phyloP scores from a whole-genome alignment of 2,329 filamentous ascomycete genomes.

The Beauveria scarabaeidicola region DNA sequence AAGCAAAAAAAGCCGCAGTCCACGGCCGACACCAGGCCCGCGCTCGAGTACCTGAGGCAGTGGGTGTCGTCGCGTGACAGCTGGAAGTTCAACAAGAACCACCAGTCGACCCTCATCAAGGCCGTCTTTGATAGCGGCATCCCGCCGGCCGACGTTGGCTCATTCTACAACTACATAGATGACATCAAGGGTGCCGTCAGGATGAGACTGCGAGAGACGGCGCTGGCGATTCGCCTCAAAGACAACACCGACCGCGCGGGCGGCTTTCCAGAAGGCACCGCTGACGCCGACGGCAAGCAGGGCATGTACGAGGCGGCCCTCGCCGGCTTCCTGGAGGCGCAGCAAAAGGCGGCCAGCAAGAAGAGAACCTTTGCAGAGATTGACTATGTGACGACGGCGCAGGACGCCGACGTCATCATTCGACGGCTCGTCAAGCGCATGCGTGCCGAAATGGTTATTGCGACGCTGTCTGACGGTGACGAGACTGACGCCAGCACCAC shows the following conservation, averaged over 20 bases:
- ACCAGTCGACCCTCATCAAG: conserved; percentile 78
- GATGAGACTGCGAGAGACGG: conserved; percentile 57
- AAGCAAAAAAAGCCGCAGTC: conserved; percentile 29
- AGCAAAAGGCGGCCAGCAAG: conserved; percentile 20
- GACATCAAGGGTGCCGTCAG: conserved; percentile 70
- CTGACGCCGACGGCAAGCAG: conserved; percentile 40
- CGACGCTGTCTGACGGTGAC: conserved; percentile 43
- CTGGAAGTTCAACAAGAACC: conserved; percentile 97
- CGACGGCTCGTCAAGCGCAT: conserved; percentile 53
- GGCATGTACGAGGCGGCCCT: conserved; percentile 49
- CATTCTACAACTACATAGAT: conserved; percentile 68
- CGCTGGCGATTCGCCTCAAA: conserved; percentile 50
- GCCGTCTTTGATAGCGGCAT: conserved; percentile 68
- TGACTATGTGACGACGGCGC: conserved; percentile 40
- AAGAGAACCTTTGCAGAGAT: conserved; percentile 45
- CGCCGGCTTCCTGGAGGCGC: conserved; percentile 34
- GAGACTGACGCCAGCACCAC: conserved; percentile 28
- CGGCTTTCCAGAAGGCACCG: conserved; percentile 42
- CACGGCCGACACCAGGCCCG: conserved; percentile 45
- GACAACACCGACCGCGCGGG: conserved; percentile 42
- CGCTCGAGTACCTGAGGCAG: conserved; percentile 67
- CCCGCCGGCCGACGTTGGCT: conserved; percentile 58
- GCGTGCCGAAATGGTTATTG: conserved; percentile 50
- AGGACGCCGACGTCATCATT: conserved; percentile 42
- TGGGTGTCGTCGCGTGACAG: conserved; percentile 61